phyloP scores from a whole-genome alignment of 768 basidiomycete genomes.

The Lactarius sp. region DNA sequence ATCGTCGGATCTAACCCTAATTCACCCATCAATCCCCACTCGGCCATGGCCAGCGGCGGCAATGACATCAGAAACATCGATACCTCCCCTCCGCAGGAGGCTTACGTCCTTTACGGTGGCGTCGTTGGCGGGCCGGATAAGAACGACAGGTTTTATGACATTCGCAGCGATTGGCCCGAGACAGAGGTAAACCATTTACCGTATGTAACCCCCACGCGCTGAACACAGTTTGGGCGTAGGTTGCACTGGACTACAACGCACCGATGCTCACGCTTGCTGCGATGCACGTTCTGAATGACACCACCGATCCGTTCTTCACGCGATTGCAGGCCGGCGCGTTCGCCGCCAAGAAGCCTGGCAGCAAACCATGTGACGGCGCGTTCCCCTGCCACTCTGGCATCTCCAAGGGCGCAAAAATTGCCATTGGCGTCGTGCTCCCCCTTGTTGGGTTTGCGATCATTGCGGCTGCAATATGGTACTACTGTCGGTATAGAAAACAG shows the following conservation, averaged over 20 bases:
- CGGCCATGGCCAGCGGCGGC: conserved; percentile 84
- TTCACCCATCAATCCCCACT: conserved; percentile 86
- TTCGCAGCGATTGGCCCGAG: conserved; percentile 85
- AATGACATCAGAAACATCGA: conserved; percentile 63
- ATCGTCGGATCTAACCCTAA: conserved; percentile 88
- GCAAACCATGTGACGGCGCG: conserved; percentile 74
- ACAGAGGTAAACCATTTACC: conserved; percentile 52
- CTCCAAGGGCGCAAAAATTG: conserved; percentile 59
- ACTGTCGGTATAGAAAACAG: conserved; percentile 13
- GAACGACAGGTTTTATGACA: conserved; percentile 74
- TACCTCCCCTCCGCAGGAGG: conserved; percentile 63
- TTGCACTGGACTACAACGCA: conserved; percentile 86
- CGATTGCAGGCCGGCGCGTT: conserved; percentile 64
- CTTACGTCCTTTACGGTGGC: conserved; percentile 80
- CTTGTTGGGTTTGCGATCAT: conserved; percentile 57
- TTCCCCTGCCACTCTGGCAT: conserved; percentile 49
- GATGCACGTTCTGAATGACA: conserved; percentile 63
- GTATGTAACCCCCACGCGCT: neutral
- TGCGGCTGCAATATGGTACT: conserved; percentile 34
- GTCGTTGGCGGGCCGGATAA: conserved; percentile 83
- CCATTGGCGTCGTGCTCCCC: conserved; percentile 61
- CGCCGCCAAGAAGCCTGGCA: conserved; percentile 53
- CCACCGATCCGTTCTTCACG: conserved; percentile 74
- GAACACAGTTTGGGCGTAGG: conserved; percentile 33
- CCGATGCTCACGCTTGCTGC: conserved; percentile 85